Evolutionary conservation across 352 stramenopile genomes (phyloP).

Genomic region (Aphanomyces cochlioides): DNA sequence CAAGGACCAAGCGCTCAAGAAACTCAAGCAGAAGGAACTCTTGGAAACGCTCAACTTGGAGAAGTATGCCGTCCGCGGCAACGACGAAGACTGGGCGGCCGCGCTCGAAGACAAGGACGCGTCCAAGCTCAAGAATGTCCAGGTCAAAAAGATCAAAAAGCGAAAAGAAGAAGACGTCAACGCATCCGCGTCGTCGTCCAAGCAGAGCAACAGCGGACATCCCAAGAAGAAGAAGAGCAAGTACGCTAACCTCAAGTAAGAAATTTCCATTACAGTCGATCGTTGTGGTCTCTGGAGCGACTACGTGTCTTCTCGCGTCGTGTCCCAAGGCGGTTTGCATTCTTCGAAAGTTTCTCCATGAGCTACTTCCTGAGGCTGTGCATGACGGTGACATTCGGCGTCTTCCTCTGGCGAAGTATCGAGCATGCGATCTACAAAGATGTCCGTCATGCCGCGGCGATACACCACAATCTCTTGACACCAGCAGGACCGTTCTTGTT

Average conservation of each 20-base stretch:
- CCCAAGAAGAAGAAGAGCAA: constrained; percentile 65
- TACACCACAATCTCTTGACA: constrained; percentile 51
- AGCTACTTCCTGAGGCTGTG: background rate
- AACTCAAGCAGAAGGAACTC: constrained; percentile 80
- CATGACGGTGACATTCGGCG: background rate
- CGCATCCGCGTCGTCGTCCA: constrained; percentile 36
- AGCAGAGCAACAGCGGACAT: constrained; percentile 38
- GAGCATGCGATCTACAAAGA: background rate
- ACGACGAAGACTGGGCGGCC: constrained; percentile 89
- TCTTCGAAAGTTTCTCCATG: background rate
- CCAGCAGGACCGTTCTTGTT: constrained; percentile 67
- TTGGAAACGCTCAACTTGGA: constrained; percentile 90
- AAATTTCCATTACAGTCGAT: too few species aligned
- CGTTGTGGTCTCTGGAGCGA: too few species aligned
- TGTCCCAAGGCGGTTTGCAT: background rate
- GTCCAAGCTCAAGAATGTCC: constrained; percentile 42
- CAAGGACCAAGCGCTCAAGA: constrained; percentile 68
- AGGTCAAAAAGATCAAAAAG: constrained; percentile 86
- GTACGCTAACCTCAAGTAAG: constrained; percentile 60
- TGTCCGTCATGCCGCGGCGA: background rate
- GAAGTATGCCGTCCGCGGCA: constrained; percentile 93
- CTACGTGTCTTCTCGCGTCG: too few species aligned
- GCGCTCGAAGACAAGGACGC: constrained; percentile 47
- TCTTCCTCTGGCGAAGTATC: constrained; percentile 20
- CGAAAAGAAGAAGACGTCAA: constrained; percentile 42